These are phyloP conservation scores for Penicillium sp. DNA, from an alignment of 2,329 filamentous ascomycete genomes.

Conservation along the genomic window DNA sequence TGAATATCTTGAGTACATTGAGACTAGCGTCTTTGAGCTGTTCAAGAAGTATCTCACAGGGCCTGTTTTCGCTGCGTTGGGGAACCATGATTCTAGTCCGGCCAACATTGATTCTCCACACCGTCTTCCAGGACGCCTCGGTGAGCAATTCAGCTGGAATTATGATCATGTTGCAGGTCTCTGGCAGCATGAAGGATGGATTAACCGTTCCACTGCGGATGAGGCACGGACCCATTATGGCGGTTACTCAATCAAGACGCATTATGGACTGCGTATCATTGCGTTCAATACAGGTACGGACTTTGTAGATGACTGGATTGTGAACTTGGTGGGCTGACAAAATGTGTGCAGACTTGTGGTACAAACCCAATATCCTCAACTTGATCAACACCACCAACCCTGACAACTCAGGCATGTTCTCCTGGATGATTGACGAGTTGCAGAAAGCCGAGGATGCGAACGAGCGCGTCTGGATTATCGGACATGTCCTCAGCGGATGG, in stretches of 20 bases:
- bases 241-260: conserved; percentile 55
- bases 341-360: conserved; percentile 24
- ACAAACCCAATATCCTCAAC: conserved; percentile 46
- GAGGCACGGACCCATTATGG: conserved; percentile 55
- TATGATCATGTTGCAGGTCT: conserved; percentile 55
- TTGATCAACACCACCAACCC: conserved; percentile 54
- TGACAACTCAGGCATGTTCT: conserved; percentile 50
- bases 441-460: conserved; percentile 52
- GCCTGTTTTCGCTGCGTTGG: conserved; percentile 56
- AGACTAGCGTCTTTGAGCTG: conserved; percentile 54
- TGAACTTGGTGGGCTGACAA: not conserved
- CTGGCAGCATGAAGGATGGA: conserved; percentile 58
- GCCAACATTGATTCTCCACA: conserved; percentile 54
- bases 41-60: conserved; percentile 57
- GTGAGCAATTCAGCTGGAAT: conserved; percentile 58
- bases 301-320: conserved; percentile 37
- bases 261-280: conserved; percentile 53
- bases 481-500: conserved; percentile 56
- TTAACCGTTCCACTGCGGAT: conserved; percentile 45
- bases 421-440: conserved; percentile 53
- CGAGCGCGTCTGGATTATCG: conserved; percentile 56
- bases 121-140: conserved; percentile 52
- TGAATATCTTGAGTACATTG: conserved; percentile 54
- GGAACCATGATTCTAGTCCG: conserved; percentile 58
- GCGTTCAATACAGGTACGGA: conserved; percentile 53